A percentile compares a stretch with the other conserved stretches of the same genome.
phyloP scores from a whole-genome alignment of 23 red algal genomes.

The Gracilaria domingensis region DNA sequence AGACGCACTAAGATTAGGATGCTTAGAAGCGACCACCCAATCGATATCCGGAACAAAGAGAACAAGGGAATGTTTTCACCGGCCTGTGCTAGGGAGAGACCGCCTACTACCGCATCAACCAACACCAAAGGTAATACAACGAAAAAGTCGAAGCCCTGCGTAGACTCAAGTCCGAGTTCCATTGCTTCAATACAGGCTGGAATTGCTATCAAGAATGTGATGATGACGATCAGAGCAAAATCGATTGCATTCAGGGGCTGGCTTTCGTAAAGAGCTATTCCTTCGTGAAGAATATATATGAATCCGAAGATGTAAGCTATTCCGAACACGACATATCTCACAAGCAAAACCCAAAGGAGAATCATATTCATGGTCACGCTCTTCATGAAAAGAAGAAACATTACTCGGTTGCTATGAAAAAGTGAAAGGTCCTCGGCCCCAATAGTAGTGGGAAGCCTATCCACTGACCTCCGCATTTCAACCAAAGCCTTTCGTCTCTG shows the following conservation, averaged over 20 bases:
- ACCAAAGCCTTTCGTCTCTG: slow-evolving; percentile 39
- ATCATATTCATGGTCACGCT: slow-evolving; percentile 80
- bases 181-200: slow-evolving; percentile 68
- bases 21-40: slow-evolving; percentile 60
- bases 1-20: slow-evolving; percentile 65
- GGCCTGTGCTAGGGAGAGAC: slow-evolving; percentile 14
- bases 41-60: slow-evolving; percentile 50
- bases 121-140: slow-evolving; percentile 56
- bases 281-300: slow-evolving; percentile 43
- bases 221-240: slow-evolving; percentile 19
- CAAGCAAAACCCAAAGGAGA: slow-evolving; percentile 66
- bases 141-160: slow-evolving; percentile 72
- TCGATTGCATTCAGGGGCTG: slow-evolving; percentile 50
- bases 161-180: slow-evolving; percentile 51
- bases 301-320: slow-evolving; percentile 37
- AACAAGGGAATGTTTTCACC: slow-evolving; percentile 57
- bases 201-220: slow-evolving; percentile 42
- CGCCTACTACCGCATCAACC: slow-evolving; percentile 44
- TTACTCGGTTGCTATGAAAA: slow-evolving; percentile 55
- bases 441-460: slow-evolving; percentile 24
- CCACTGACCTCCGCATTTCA: slow-evolving; percentile 38
- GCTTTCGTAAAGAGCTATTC: slow-evolving; percentile 45
- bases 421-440: slow-evolving; percentile 47
- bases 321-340: slow-evolving; percentile 59
- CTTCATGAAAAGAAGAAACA: slow-evolving; percentile 74